phyloP scores from a whole-genome alignment of 768 basidiomycete species.

The Favolaschia claudopus region DNA sequence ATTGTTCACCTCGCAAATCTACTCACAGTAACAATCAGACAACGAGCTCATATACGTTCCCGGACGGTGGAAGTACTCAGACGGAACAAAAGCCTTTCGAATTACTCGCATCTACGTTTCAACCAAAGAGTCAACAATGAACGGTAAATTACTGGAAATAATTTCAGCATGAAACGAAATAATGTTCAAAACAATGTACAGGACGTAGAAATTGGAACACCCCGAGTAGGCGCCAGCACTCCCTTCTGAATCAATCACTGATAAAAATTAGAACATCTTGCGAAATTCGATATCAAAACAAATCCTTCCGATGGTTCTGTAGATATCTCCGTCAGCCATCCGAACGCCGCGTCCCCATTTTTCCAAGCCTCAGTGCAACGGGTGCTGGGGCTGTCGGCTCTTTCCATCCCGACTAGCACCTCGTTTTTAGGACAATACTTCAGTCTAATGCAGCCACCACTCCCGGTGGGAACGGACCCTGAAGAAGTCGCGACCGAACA shows the following conservation, averaged over 20 bases:
- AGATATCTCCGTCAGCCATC: conserved; percentile 33
- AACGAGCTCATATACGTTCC: conserved; percentile 44
- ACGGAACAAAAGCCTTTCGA: conserved; percentile 34
- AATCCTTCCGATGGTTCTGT: conserved; percentile 25
- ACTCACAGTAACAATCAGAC: conserved; percentile 26
- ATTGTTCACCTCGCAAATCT: not conserved
- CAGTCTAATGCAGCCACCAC: conserved; percentile 30
- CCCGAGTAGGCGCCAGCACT: conserved; percentile 33
- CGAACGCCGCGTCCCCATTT: conserved; percentile 33
- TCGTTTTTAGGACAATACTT: conserved; percentile 22
- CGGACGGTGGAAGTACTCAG: conserved; percentile 41
- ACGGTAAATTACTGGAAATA: conserved; percentile 28
- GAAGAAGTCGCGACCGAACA: conserved; percentile 32
- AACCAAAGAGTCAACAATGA: conserved; percentile 35
- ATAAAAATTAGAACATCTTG: conserved; percentile 35
- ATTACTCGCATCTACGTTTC: conserved; percentile 47
- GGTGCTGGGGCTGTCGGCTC: conserved; percentile 33
- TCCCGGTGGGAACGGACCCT: conserved; percentile 30
- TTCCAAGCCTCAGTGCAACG: conserved; percentile 38
- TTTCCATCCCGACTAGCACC: conserved; percentile 32
- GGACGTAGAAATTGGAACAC: conserved; percentile 46
- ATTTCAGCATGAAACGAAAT: not conserved
- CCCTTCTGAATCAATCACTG: not conserved
- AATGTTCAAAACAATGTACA: conserved; percentile 3
- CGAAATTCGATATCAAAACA: conserved; percentile 35